Conservation (phyloP, 2,329 filamentous ascomycete genomes). For the Botrytis byssoidea region DNA sequence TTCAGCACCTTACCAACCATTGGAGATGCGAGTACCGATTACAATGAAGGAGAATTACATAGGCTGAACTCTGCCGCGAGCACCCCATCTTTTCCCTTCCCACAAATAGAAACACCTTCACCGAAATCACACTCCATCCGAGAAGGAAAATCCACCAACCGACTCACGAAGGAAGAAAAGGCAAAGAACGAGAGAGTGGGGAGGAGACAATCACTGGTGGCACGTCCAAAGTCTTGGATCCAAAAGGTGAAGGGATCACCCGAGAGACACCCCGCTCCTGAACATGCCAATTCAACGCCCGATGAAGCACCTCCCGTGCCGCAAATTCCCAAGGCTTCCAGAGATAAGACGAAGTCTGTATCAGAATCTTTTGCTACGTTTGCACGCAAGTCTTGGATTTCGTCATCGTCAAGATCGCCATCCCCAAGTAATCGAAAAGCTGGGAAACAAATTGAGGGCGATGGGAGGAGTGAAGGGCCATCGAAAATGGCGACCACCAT, state of each 20-base stretch:
- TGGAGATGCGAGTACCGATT: constrained; percentile 26
- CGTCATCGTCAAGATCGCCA: constrained; percentile 45
- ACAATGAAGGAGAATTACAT: constrained; percentile 28
- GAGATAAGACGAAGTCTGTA: constrained; percentile 46
- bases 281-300: constrained; percentile 33
- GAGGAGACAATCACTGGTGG: constrained; percentile 39
- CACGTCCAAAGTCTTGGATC: constrained; percentile 40
- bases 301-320: constrained; percentile 39
- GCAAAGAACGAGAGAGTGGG: constrained; percentile 34
- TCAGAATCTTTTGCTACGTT: constrained; percentile 51
- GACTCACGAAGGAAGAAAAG: constrained; percentile 32
- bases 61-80: constrained; percentile 24
- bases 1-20: constrained; percentile 53
- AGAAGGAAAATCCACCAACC: constrained; percentile 27
- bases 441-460: constrained; percentile 28
- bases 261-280: constrained; percentile 31
- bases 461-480: constrained; percentile 24
- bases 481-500: constrained; percentile 28
- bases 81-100: constrained; percentile 23
- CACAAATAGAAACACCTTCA: constrained; percentile 14
- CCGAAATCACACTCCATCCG: constrained; percentile 21
- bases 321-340: constrained; percentile 32
- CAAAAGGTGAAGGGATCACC: constrained; percentile 37
- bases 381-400: constrained; percentile 51
- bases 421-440: constrained; percentile 42